A percentile compares a stretch with the other conserved stretches of the same genome.
These are phyloP conservation scores for Leucocoprinus sp. DNA, from an alignment of 768 basidiomycete genomes.

Conservation along the genomic window DNA sequence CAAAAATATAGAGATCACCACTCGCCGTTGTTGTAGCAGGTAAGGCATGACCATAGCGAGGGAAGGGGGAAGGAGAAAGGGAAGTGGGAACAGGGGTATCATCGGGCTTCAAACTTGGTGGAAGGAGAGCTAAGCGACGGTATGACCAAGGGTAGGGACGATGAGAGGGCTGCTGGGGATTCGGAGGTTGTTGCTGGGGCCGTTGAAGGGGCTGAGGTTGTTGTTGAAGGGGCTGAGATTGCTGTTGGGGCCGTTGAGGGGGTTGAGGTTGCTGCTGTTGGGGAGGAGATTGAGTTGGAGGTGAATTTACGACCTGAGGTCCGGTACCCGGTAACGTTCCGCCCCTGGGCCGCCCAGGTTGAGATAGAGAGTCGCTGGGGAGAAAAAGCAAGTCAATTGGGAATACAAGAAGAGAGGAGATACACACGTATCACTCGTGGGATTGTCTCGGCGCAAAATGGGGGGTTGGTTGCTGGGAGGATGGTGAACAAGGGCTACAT, in stretches of 20 bases:
- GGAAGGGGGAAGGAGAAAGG: conserved; percentile 85
- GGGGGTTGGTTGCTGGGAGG: conserved; percentile 23
- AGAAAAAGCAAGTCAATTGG: conserved; percentile 1
- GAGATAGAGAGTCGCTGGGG: conserved; percentile 5
- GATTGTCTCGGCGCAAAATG: conserved; percentile 21
- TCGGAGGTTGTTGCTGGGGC: conserved; percentile 32
- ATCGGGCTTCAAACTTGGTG: conserved; percentile 48
- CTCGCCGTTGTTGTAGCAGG: conserved; percentile 67
- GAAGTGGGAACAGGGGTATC: conserved; percentile 54
- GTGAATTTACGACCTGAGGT: conserved; percentile 3
- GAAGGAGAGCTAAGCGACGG: conserved; percentile 60
- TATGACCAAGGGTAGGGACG: conserved; percentile 85
- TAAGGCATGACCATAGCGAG: conserved; percentile 91
- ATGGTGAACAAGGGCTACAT: conserved; percentile 60
- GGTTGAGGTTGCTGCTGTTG: conserved; percentile 12
- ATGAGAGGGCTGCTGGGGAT: too few relatives aligned
- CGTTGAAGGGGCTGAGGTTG: conserved; percentile 24
- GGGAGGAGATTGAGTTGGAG: conserved; percentile 13
- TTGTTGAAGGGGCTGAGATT: conserved; percentile 17
- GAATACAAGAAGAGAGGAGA: neutral
- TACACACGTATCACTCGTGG: conserved; percentile 19
- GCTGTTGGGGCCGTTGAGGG: conserved; percentile 13
- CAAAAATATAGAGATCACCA: conserved; percentile 94
- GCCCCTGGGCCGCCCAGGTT: conserved; percentile 11
- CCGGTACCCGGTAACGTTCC: conserved; percentile 16